These are phyloP conservation scores for Tuber microsphaerosporum DNA, from an alignment of 495 filamentous ascomycete species.

Conservation along the genomic window DNA sequence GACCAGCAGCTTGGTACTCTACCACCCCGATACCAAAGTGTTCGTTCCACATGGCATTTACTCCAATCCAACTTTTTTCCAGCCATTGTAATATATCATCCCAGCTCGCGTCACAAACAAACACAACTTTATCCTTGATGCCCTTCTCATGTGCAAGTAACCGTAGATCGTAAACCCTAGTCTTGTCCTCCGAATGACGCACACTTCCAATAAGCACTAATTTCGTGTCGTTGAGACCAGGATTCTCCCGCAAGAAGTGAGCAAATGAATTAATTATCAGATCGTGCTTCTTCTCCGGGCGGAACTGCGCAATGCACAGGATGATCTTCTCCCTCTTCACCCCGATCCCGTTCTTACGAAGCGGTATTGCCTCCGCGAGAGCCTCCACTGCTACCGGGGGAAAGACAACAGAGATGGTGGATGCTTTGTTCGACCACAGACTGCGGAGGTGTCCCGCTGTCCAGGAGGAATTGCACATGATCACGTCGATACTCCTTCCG, in stretches of 20 bases:
- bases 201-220: slow-evolving; percentile 84
- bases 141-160: slow-evolving; percentile 80
- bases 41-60: slow-evolving; percentile 99
- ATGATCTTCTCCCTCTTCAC: slow-evolving; percentile 58
- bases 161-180: slow-evolving; percentile 82
- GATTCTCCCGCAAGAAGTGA: slow-evolving; percentile 50
- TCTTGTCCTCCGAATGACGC: slow-evolving; percentile 72
- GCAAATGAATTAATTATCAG: slow-evolving; percentile 78
- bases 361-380: slow-evolving; percentile 61
- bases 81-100: slow-evolving; percentile 73
- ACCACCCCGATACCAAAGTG: slow-evolving; percentile 98
- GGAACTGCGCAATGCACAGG: slow-evolving; percentile 93
- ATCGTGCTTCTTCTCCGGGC: slow-evolving; percentile 91
- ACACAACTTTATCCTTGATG: slow-evolving; percentile 73
- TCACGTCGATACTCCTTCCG: slow-evolving; percentile 73
- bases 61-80: slow-evolving; percentile 64
- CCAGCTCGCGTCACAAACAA: slow-evolving; percentile 84
- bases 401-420: slow-evolving; percentile 66
- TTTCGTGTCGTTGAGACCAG: slow-evolving; percentile 48
- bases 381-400: slow-evolving; percentile 86
- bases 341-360: slow-evolving; percentile 57
- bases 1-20: slow-evolving; percentile 91
- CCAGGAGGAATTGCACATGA: slow-evolving; percentile 97
- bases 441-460: slow-evolving; percentile 74
- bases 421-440: slow-evolving; percentile 55